Evolutionary conservation across 805 yeast genomes (phyloP).

Genomic region (Jamesozyma lodderae): DNA sequence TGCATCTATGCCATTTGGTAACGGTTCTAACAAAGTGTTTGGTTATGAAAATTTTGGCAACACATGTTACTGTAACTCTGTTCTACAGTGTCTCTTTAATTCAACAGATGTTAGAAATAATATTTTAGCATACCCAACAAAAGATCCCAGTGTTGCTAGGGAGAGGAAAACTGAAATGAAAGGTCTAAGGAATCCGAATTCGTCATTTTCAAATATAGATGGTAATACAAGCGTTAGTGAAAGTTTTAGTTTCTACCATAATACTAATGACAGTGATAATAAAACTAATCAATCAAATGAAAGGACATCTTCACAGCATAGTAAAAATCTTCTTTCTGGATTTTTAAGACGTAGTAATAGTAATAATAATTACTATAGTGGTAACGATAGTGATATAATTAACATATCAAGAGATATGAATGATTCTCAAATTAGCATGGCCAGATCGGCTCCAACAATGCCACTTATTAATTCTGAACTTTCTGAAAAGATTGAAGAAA

Average conservation of each 20-base stretch:
- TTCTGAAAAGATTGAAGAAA: background rate
- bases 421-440: background rate
- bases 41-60: conserved; percentile 83
- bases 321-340: conserved; percentile 1
- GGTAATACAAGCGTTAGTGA: no score
- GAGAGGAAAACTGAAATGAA: conserved; percentile 30
- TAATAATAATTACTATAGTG: background rate
- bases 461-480: background rate
- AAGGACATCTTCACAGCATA: conserved; percentile 2
- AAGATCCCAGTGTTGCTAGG: conserved; percentile 26
- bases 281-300: background rate
- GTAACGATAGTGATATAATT: background rate
- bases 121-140: conserved; percentile 40
- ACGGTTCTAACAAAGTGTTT: conserved; percentile 59
- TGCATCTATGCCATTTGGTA: conserved; percentile 43
- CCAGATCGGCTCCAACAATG: background rate
- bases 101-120: conserved; percentile 56
- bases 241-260: background rate
- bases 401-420: background rate
- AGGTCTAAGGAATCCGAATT: conserved; percentile 36
- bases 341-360: conserved; percentile 1
- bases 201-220: no score
- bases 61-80: conserved; percentile 91
- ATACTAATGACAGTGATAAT: background rate
- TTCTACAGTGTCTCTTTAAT: conserved; percentile 78